These are phyloP conservation scores for Spizellomyces sp. DNA, from an alignment of 192 early-diverging fungal species.

Conservation along the genomic window DNA sequence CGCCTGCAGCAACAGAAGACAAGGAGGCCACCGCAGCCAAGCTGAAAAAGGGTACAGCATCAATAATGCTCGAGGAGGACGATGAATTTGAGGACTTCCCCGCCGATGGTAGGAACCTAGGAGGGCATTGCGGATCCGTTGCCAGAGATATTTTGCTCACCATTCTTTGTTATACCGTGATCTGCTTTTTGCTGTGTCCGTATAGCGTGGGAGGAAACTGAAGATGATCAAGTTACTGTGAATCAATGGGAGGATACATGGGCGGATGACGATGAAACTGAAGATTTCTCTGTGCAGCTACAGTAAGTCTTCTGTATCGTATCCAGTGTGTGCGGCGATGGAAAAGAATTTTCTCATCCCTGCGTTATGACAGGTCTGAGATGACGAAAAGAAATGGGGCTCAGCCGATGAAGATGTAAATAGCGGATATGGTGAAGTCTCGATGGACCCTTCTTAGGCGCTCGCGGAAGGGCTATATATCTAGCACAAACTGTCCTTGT, in stretches of 20 bases:
- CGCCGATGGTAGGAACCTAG: slow-evolving; percentile 16
- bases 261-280: slow-evolving; percentile 27
- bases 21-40: slow-evolving; percentile 7
- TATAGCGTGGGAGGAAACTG: slow-evolving; percentile 27
- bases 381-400: slow-evolving; percentile 16
- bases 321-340: too few species aligned
- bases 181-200: not conserved
- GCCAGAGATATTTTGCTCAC: not conserved
- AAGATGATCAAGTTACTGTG: slow-evolving; percentile 11
- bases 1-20: slow-evolving; percentile 17
- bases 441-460: too few species aligned
- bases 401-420: slow-evolving; percentile 24
- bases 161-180: not conserved
- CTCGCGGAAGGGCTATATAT: too few species aligned
- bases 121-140: not conserved
- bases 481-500: too few species aligned
- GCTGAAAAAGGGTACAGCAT: slow-evolving; percentile 24
- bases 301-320: not conserved
- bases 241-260: slow-evolving; percentile 34
- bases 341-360: not conserved
- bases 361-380: slow-evolving; percentile 7
- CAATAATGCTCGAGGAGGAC: slow-evolving; percentile 27
- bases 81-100: slow-evolving; percentile 30
- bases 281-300: slow-evolving; percentile 25
- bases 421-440: too few species aligned